These are phyloP conservation scores for Pseudocercospora macadamiae DNA, from an alignment of 2,329 filamentous ascomycete species.

Conservation along the genomic window DNA sequence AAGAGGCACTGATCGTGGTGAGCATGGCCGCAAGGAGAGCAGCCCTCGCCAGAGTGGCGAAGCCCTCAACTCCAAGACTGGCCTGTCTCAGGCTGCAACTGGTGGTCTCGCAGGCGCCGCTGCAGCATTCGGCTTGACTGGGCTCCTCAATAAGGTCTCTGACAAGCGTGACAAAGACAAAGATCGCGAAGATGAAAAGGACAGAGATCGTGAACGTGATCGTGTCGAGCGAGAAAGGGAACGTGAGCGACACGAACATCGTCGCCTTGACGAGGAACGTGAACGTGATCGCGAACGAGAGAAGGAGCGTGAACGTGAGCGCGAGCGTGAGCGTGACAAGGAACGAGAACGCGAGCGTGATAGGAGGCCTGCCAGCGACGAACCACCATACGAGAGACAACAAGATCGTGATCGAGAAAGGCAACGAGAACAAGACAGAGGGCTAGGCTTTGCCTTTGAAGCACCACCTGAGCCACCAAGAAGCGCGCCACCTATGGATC, in stretches of 20 bases:
- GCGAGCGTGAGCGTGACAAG: conserved; percentile 23
- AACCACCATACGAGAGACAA: conserved; percentile 29
- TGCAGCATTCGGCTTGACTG: conserved; percentile 35
- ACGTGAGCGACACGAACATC: conserved; percentile 25
- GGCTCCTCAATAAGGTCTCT: conserved; percentile 30
- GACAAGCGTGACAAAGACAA: conserved; percentile 30
- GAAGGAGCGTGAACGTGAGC: conserved; percentile 14
- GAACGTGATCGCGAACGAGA: conserved; percentile 20
- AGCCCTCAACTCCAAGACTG: conserved; percentile 24
- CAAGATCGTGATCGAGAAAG: conserved; percentile 29
- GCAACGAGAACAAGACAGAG: conserved; percentile 32
- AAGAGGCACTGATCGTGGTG: conserved; percentile 30
- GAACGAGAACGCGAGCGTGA: conserved; percentile 25
- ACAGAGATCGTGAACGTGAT: conserved; percentile 28
- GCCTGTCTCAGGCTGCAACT: conserved; percentile 34
- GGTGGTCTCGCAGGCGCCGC: conserved; percentile 37
- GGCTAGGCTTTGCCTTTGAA: conserved; percentile 40
- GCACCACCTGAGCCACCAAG: conserved; percentile 29
- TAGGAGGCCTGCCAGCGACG: conserved; percentile 28
- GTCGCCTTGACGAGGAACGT: conserved; percentile 25
- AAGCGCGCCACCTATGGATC: conserved; percentile 20
- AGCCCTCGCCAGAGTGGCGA: conserved; percentile 27
- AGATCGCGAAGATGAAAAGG: conserved; percentile 20
- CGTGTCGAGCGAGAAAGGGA: conserved; percentile 28
- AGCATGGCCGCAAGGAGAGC: conserved; percentile 31